A percentile compares a stretch with the other conserved stretches of the same genome.
phyloP scores from a whole-genome alignment of 78 protist species.

The Dictyostelium capitatum region DNA sequence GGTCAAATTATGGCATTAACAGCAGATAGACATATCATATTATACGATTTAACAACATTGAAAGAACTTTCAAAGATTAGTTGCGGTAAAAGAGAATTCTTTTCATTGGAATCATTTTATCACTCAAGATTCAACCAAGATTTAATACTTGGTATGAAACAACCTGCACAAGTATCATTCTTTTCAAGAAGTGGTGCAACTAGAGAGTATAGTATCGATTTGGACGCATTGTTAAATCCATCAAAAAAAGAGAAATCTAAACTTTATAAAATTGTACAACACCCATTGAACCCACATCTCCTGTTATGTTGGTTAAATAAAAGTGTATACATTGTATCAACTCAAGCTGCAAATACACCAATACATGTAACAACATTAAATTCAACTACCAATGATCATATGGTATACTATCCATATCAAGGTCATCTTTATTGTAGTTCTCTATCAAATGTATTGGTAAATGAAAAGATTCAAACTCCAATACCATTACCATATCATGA shows the following conservation, averaged over 20 bases:
- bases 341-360: conserved; percentile 19
- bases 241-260: conserved; percentile 61
- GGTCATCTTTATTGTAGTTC: conserved; percentile 27
- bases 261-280: conserved; percentile 57
- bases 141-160: conserved; percentile 39
- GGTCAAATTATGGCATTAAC: conserved; percentile 55
- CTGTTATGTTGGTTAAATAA: conserved; percentile 58
- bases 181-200: neutral
- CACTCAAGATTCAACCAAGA: conserved; percentile 65
- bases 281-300: conserved; percentile 50
- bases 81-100: conserved; percentile 55
- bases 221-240: conserved; percentile 44
- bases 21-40: conserved; percentile 15
- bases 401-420: conserved; percentile 34
- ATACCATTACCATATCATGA: conserved; percentile 31
- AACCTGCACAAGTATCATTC: conserved; percentile 42
- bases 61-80: conserved; percentile 46
- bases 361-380: conserved; percentile 13
- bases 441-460: neutral
- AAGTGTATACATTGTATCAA: conserved; percentile 32
- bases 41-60: conserved; percentile 27
- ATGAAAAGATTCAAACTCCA: conserved; percentile 14
- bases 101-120: conserved; percentile 7
- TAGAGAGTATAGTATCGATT: conserved; percentile 22
- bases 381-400: neutral